Evolutionary conservation across 768 basidiomycete species (phyloP).

Genomic region (Paxillus ammoniavirescens): DNA sequence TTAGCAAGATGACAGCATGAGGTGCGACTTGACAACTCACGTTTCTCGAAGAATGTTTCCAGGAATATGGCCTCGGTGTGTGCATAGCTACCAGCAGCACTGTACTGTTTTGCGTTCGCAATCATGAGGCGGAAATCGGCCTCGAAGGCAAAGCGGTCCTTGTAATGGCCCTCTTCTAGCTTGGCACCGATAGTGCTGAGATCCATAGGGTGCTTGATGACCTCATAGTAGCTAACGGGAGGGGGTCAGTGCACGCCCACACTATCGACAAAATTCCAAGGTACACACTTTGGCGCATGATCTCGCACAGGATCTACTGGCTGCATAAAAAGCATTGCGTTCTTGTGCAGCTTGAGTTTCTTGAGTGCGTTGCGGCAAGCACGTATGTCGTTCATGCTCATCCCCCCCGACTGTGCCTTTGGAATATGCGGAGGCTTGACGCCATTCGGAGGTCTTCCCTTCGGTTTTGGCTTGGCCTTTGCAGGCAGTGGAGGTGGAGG

Average conservation of each 20-base stretch:
- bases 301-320: conserved; percentile 98
- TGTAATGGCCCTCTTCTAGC: conserved; percentile 82
- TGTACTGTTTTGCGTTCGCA: conserved; percentile 84
- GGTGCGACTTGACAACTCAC: conserved; percentile 43
- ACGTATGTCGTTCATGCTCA: conserved; percentile 72
- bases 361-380: conserved; percentile 76
- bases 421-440: conserved; percentile 47
- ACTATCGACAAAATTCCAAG: neutral
- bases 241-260: neutral
- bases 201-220: conserved; percentile 95
- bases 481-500: conserved; percentile 29
- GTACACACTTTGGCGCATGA: conserved; percentile 73
- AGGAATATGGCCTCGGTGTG: conserved; percentile 74
- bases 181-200: conserved; percentile 86
- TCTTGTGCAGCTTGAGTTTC: conserved; percentile 76
- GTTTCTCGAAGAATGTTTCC: conserved; percentile 82
- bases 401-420: conserved; percentile 75
- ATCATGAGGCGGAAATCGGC: conserved; percentile 88
- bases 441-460: conserved; percentile 22
- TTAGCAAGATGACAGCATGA: conserved; percentile 7
- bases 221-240: conserved; percentile 75
- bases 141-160: conserved; percentile 79
- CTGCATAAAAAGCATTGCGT: conserved; percentile 70
- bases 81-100: conserved; percentile 65
- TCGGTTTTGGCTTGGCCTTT: conserved; percentile 28